Evolutionary conservation across 2,329 filamentous ascomycete species (phyloP), one percentile per base, ranked within the genome.

Genomic region (Fusarium proliferatum): DNA sequence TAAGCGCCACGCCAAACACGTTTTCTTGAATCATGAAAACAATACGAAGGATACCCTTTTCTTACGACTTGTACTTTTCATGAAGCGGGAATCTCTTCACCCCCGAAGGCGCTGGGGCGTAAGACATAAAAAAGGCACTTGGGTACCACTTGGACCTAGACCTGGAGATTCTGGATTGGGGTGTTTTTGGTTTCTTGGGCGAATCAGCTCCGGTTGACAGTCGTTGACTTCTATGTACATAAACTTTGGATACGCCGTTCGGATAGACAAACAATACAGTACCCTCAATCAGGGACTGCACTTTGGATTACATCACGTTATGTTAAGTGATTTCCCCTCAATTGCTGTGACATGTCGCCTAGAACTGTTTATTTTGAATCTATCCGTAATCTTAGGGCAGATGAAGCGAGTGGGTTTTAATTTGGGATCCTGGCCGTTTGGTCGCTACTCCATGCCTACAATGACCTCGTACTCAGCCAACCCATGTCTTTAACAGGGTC

Each of bases 211-310:
- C 48, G 57, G 72, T 70, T 73, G 64, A 64, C 64, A 70, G 63
- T 67, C 49, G 45, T 69, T 67, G 71, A 74, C 67, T 74, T 74
- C 69, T 61, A 73, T 75, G 72, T 74, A 74, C 68, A 74, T 74
- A 74, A 75, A 59, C 61, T 57, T 74, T 56, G 38, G 57, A 66
- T 62, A 63, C 67, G 71, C 56, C 41, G 52, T 48, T 48, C 63
- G 61, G 57, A 70, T 72, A 74, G 72, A 74, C 69, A 72, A 73
- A 52, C 53, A 62, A 38, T 46, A 48, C 59, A 63, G 66, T 33
- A 48, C 57, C 57, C 56, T 41, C 55, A 34, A 64, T 39, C 28
- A 45, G 62, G 71, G 62, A 58, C 51, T 64, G 41, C 23, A 39
- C 26, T 55, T 61, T 69, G 38, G 58, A 60, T 33, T 53, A 73